phyloP scores from a whole-genome alignment of 352 stramenopile species.

The Globisporangium recalcitrans region DNA sequence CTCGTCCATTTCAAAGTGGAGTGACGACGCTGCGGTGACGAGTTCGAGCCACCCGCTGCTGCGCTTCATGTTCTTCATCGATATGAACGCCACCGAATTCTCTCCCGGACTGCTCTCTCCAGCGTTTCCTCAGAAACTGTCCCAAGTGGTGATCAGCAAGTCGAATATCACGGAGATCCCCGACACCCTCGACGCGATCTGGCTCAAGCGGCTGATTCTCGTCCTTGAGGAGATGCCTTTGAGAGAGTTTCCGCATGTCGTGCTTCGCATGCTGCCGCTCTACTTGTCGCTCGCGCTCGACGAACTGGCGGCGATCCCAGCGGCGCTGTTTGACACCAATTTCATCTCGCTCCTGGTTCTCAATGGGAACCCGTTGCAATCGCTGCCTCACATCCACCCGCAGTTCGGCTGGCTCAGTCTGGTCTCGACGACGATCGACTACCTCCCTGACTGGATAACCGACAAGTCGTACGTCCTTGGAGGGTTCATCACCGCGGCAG shows the following conservation, averaged over 20 bases:
- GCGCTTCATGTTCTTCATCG: conserved; percentile 11
- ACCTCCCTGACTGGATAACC: conserved; percentile 2
- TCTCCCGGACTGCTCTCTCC: conserved; percentile 7
- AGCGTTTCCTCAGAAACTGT: conserved; percentile 13
- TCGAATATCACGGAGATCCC: conserved; percentile 7
- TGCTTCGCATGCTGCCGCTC: not conserved
- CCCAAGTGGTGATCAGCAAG: conserved; percentile 8
- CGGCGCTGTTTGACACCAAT: not conserved
- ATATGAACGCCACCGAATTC: conserved; percentile 9
- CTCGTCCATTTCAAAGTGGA: conserved; percentile 15
- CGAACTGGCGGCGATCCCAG: not conserved
- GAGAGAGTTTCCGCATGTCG: not conserved
- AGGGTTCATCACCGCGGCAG: not conserved
- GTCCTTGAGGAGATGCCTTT: conserved; percentile 5
- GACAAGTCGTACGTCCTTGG: not conserved
- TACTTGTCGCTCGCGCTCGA: conserved; percentile 12
- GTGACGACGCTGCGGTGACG: conserved; percentile 13
- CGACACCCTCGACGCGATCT: conserved; percentile 8
- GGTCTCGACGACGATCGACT: not conserved
- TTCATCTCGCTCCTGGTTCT: conserved; percentile 4
- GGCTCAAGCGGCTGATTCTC: conserved; percentile 1
- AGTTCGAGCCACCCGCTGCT: conserved; percentile 8
- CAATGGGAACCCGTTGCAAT: conserved; percentile 13
- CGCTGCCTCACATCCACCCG: not conserved
- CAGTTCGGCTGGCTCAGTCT: not conserved